Evolutionary conservation across 2,329 filamentous ascomycete species (phyloP).

Genomic region (Ambrosiella beaveri): DNA sequence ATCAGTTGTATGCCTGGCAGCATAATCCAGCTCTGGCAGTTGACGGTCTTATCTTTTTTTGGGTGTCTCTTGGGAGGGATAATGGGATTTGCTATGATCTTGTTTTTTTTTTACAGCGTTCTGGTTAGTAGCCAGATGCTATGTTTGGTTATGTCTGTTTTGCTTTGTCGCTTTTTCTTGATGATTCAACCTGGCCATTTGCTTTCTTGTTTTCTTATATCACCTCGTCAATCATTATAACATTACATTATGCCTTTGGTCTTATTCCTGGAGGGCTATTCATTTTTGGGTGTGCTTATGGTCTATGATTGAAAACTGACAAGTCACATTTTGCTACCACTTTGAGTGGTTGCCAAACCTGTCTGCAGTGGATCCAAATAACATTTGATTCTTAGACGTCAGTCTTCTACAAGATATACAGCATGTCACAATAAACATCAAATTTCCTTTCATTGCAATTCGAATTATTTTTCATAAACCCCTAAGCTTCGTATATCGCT

Average conservation of each 20-base stretch:
- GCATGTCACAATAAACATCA: too few relatives aligned
- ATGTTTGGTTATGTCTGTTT: not conserved
- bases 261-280: too few relatives aligned
- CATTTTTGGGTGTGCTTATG: too few relatives aligned
- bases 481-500: too few relatives aligned
- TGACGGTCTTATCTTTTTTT: not conserved
- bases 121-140: not conserved
- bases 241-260: not conserved
- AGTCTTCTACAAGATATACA: too few relatives aligned
- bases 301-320: too few relatives aligned
- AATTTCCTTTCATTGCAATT: too few relatives aligned
- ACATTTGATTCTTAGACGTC: too few relatives aligned
- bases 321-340: too few relatives aligned
- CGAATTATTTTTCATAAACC: too few relatives aligned
- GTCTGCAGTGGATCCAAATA: too few relatives aligned
- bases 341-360: too few relatives aligned
- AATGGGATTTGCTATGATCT: constrained; percentile 4
- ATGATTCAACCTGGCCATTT: not conserved
- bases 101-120: constrained; percentile 3
- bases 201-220: not conserved
- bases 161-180: not conserved
- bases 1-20: not conserved
- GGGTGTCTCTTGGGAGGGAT: not conserved
- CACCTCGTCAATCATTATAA: not conserved
- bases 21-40: not conserved